Base-by-base conservation (phyloP, 345 rosid species). In the Gossypium thurberi region DNA sequence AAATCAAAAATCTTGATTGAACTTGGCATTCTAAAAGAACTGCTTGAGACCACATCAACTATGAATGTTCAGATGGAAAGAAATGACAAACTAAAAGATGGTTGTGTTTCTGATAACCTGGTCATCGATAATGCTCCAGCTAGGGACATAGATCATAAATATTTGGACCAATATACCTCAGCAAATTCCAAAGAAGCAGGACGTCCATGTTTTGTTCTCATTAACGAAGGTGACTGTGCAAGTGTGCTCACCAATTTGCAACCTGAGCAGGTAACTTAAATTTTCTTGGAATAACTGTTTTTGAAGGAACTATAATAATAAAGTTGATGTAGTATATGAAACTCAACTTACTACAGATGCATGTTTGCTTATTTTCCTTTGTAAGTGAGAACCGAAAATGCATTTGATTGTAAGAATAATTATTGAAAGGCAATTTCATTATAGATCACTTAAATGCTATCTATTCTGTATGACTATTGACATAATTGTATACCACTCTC, bases 1-100 rank as follows among this genome's bases (percentile, higher is more conserved):
- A 95, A 81, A 72, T 75, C 79, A 73, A 84, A 74, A 74, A 67
- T 95, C 78, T 81, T 84, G 21, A 76, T 66, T 72, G 98, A 95
- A 71, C 87, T 92, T 53, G 66, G 71, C 59, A 65, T 70, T 73
- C 81, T 78, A 79, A 89, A 84, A 84, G 84, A 83, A 77, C 25
- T 80, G 65, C 79, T 81, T 10, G 84, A 83, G 74, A 71, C 75
- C 78, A 78, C 73, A 68, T 75, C 77, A 28, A 74, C 66, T 21
- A 68, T 44, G 48, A 59, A 76, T 66, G 51, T 59, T 51, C 37
- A 65, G 53, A 21, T 11, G 53, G 81, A 69, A 84, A 82, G 69
- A 73, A 69, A 68, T 66, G 79, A 73, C 67, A 79, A 23, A 44
- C 75, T 73, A 57, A 69, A 46, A 50, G 80, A 68, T 61, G 79